Base-by-base conservation (phyloP, 139 green algal species). In the Marvania coccoides region DNA sequence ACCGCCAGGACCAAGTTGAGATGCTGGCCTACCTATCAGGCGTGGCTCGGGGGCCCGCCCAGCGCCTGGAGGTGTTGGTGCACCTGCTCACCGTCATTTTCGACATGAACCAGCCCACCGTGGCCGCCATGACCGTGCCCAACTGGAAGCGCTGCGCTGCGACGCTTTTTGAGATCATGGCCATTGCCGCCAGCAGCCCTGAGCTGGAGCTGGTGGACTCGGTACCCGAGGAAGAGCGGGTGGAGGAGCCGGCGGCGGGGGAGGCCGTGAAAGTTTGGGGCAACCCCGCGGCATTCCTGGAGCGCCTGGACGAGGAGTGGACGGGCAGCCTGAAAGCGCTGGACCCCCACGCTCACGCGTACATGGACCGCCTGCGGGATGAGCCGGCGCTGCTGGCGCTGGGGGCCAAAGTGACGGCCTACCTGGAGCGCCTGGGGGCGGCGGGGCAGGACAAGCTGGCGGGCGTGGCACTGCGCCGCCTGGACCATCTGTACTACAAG, bases 401-500 rank as follows among this genome's bases (percentile, higher is more conserved):
- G 36, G 81, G 84, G 6, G 63, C 89, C 38, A 85, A 89, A 69
- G 87, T 90, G 40, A 40, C 64, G 5, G 69, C 80, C 30, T 95
- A 91, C 73, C 65, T 53, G 40, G 55, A 79, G 10, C 65, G 73
- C 37, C 46, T 78, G 42, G 47, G 35, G 28, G 42, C 48, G 12
- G 45, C 24, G 13, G 70, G 85, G 39, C 60, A 58, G 3, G 48
- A 60, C 19, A 59, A 63, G 23, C 67, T 83, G 33, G 63, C 82
- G 14, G 72, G 74, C 23, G 67, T 96, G 23, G 76, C 84, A 2
- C 81, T 97, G 47, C 81, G 89, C 26, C 80, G 89, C 30, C 72
- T 97, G 29, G 94, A 99, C 81, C 94, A 98, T 81, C 77, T 97
- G 4, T 99, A 99, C 82, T 96, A 93, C 87, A 98, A 98, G 85